Base-by-base conservation (phyloP, 2,329 filamentous ascomycete species). In the Mollisia scopiformis region DNA sequence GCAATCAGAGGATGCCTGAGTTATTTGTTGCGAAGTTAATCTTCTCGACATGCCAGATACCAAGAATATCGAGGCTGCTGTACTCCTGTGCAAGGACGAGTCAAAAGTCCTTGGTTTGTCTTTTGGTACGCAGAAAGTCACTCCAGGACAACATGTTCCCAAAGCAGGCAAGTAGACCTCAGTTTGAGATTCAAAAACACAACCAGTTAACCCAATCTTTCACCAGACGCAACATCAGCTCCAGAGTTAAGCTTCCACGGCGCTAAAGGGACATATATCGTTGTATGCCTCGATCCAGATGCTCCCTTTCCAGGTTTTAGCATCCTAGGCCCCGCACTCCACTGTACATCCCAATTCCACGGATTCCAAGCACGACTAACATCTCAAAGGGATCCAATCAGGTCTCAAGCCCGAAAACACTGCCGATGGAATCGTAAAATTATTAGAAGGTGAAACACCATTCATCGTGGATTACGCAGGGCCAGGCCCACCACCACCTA, bases 271-370 rank as follows among this genome's bases (percentile, higher is more conserved):
- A 72, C 66, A 35, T 82, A 79, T 69, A 58, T 81, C 25, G 68
- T 77, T 57, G 67, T 80, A 31, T 71, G 69, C 54, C 62, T 82
- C 33, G 80, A 83, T 65, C 72, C 80, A n/a, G 81, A 83, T 71
- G 76, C 80, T 1, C 81, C 81, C 0, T 79, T 78, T 64, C 74
- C 74, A 0, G 76, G 74, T 21, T 74, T 77, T 56, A 66, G 69
- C 28, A 64, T 79, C 35, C 68, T 82, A 1, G 75, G 78, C 6
- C 81, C 81, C 4, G 72, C 80, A 39, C 65, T 82, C 55, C 81
- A 83, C 71, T 80, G 78, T n/a, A 39, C 72, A 67, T 79, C 52
- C 77, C 21, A n/a, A 10, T 21, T 43, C 31, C 56, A 28, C 41
- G 27, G 23, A 8, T n/a, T n/a, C 43, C 23, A 30, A 58, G 13